Conservation (phyloP, 176 grass and related monocot genomes). For the sorghum (Sorghum bicolor) region Sorghum_bicolor_NCBIv3 NC_012877.2:1980001-1980500, state of each 20-base stretch:
- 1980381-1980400: constrained; percentile 33
- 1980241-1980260: no score
- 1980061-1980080: not conserved
- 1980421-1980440: constrained; percentile 18
- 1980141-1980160: no score
- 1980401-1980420: constrained; percentile 9
- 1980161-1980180: no score
- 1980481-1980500: not conserved
- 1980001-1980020: not conserved
- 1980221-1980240: no score
- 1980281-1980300: constrained; percentile 47
- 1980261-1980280: not conserved
- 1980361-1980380: constrained; percentile 34
- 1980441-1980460: not conserved
- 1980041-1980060: not conserved
- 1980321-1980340: not conserved
- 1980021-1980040: not conserved
- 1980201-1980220: no score
- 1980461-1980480: not conserved
- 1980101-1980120: not conserved
- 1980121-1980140: not conserved
- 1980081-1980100: not conserved
- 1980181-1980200: no score
- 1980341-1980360: constrained; percentile 15
- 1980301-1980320: not conserved